Evolutionary conservation across 352 stramenopile genomes (phyloP).

Genomic region (Globisporangium middletonii): DNA sequence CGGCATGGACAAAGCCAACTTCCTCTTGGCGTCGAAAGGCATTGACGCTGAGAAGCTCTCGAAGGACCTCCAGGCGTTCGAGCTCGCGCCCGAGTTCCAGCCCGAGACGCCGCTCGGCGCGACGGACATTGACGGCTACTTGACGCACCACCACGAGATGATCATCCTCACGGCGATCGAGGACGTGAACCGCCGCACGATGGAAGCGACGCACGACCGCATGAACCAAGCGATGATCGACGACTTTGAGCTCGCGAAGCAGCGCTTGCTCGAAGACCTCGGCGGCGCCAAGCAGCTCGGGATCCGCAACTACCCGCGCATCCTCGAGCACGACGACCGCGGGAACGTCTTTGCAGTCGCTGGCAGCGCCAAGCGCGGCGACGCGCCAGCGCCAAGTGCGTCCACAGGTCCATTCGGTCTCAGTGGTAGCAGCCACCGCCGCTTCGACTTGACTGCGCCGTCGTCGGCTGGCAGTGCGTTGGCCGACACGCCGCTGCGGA

Average conservation of each 20-base stretch:
- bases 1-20: constrained; percentile 70
- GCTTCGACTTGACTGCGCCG: constrained; percentile 26
- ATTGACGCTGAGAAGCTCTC: constrained; percentile 87
- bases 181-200: constrained; percentile 74
- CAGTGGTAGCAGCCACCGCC: constrained; percentile 35
- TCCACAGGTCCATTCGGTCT: constrained; percentile 35
- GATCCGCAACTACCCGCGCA: constrained; percentile 65
- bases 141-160: constrained; percentile 90
- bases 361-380: constrained; percentile 26
- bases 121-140: constrained; percentile 84
- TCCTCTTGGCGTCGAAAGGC: constrained; percentile 74
- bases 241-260: constrained; percentile 76
- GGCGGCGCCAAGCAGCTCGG: constrained; percentile 60
- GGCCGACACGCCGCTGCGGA: constrained; percentile 31
- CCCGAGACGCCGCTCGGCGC: constrained; percentile 76
- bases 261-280: constrained; percentile 67
- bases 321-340: constrained; percentile 37
- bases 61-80: constrained; percentile 74
- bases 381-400: background rate
- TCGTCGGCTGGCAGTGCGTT: constrained; percentile 20
- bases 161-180: constrained; percentile 89
- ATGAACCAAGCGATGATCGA: constrained; percentile 87
- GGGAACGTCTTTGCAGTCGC: constrained; percentile 41
- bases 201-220: constrained; percentile 72
- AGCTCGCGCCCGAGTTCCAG: constrained; percentile 71